Percentiles rank a stretch among this genome's conserved stretches.
Conservation (phyloP, 768 basidiomycete species). For the Termitomyces sp. region DNA sequence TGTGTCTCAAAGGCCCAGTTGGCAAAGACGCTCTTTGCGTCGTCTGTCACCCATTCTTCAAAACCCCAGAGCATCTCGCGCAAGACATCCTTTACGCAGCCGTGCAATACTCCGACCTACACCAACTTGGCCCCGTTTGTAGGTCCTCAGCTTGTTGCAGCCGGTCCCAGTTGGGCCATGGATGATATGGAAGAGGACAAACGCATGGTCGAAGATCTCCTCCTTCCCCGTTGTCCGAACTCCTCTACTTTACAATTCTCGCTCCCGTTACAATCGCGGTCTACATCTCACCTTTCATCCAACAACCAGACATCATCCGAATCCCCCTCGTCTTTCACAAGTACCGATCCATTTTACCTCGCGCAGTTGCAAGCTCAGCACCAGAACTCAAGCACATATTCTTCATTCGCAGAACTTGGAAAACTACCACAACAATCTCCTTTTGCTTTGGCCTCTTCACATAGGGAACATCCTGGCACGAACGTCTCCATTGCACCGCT, state of each 20-base stretch:
- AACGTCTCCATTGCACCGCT: conserved; percentile 7
- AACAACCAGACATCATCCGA: conserved; percentile 15
- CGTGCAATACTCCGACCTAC: conserved; percentile 43
- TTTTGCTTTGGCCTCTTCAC: conserved; percentile 21
- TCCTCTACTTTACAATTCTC: conserved; percentile 10
- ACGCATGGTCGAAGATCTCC: conserved; percentile 47
- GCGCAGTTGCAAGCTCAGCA: conserved; percentile 38
- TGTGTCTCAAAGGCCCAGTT: conserved; percentile 36
- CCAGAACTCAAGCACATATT: conserved; percentile 24
- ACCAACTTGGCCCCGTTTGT: conserved; percentile 27
- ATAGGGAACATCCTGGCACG: conserved; percentile 8
- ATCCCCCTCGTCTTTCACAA: conserved; percentile 32
- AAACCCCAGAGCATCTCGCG: conserved; percentile 15
- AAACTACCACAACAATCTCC: conserved; percentile 31
- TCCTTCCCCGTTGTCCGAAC: conserved; percentile 33
- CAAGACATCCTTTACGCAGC: conserved; percentile 22
- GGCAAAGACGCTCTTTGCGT: conserved; percentile 38
- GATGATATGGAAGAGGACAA: conserved; percentile 46
- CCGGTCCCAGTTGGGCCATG: conserved; percentile 14
- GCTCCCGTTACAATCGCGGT: conserved; percentile 12
- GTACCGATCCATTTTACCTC: conserved; percentile 50
- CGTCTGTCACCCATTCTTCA: conserved; percentile 22
- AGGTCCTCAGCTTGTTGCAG: conserved; percentile 16
- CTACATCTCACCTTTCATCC: conserved; percentile 13
- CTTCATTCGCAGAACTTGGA: conserved; percentile 33